A percentile compares a stretch with the other conserved stretches of the same genome.
These are phyloP conservation scores for Stevia rebaudiana DNA, from an alignment of 140 eudicot genomes.

Conservation along the genomic window DNA sequence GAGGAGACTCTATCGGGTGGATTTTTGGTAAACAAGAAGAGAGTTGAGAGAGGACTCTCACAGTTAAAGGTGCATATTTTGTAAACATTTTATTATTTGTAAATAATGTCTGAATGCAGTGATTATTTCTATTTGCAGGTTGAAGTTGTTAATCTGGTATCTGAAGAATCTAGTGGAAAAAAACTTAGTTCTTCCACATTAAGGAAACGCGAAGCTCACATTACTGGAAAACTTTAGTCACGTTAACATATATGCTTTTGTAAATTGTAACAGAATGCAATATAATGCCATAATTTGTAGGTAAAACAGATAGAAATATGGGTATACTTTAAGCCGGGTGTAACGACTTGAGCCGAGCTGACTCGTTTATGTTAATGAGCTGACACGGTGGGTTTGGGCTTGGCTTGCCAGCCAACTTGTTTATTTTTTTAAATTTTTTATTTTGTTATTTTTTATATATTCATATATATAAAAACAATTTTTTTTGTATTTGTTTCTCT, in stretches of 20 bases:
- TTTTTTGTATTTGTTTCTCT: too few relatives aligned
- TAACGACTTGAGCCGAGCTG: too few relatives aligned
- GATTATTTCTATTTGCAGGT: slow-evolving; percentile 41
- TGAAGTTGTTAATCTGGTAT: slow-evolving; percentile 74
- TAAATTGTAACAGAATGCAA: slow-evolving; percentile 14
- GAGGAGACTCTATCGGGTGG: slow-evolving; percentile 84
- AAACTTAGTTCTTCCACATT: slow-evolving; percentile 73
- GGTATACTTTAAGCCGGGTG: not conserved
- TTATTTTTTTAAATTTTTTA: too few relatives aligned
- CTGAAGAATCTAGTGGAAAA: slow-evolving; percentile 59
- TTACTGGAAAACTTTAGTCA: slow-evolving; percentile 35
- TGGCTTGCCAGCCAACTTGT: too few relatives aligned
- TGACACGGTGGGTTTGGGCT: too few relatives aligned
- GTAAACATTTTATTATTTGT: not conserved
- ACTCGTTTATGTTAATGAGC: too few relatives aligned
- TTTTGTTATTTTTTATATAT: too few relatives aligned
- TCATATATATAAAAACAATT: too few relatives aligned
- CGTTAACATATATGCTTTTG: slow-evolving; percentile 15
- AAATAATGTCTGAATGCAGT: slow-evolving; percentile 1
- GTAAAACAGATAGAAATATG: not conserved
- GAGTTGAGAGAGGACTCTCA: slow-evolving; percentile 76
- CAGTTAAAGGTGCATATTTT: slow-evolving; percentile 57
- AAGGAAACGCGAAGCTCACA: slow-evolving; percentile 72
- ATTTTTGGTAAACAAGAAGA: slow-evolving; percentile 67
- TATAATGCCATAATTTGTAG: not conserved